Evolutionary conservation across 192 early-diverging fungal genomes (phyloP), one percentile per base, ranked within the genome.

Genomic region (Phlyctochytrium arcticum): DNA sequence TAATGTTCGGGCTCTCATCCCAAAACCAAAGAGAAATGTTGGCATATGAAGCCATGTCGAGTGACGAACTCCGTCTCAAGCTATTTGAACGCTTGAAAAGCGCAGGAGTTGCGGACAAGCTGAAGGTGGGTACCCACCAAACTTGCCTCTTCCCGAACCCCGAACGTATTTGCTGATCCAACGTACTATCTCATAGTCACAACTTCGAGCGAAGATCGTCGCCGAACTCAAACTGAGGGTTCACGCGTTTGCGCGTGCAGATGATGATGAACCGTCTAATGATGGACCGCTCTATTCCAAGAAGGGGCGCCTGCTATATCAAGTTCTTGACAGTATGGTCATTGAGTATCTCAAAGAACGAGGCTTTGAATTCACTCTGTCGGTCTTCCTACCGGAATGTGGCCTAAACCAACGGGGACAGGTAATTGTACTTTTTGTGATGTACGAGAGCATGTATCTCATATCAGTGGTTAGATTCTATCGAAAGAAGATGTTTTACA

Each of bases 311-410:
- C 59, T 75, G 29, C 19, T 71, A 17, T 23, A 32, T 17, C 78
- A 72, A 46, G 60, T 74, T 2, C 51, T 83, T 3, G 79, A 83
- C 48, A 74, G 65, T 48, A 58, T 83, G n/a, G 59, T 83, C 6
- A 50, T 74, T 6, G 74, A 71, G 50, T 82, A 83, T 61, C 57
- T 83, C 27, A 48, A 59, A 36, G 19, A 29, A 1, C 57, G 70
- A 23, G 74, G 67, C 31, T 61, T 60, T 21, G 81, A 83, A 23
- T 83, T 79, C 57, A 77, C 81, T 12, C 54, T 83, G n/a, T 64
- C 68, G 53, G 81, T 83, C 29, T 83, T 83, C 63, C 27, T 83
- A 42, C 79, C 81, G 2, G 81, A 83, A 48, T 58, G 70, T 47
- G 80, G 80, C 8, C 48, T 80, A 24, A 54, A 30, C 15, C 23